Percentiles rank a stretch among this genome's conserved stretches.
Conservation (phyloP, 176 grass and related monocot species). For the Oryza punctata region DNA sequence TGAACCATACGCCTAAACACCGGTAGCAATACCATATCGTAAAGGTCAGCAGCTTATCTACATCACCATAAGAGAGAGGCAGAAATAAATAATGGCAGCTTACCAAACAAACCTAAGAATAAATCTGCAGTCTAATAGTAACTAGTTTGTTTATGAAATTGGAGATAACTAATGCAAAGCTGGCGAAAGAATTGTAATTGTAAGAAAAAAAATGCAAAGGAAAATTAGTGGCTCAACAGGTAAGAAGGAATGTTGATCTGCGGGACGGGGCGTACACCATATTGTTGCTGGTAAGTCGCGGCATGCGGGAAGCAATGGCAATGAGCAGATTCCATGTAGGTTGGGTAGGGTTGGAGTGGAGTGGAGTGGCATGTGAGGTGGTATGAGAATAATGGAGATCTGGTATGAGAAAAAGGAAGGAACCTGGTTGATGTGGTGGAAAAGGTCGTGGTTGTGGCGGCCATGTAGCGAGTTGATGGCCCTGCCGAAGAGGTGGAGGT, state of each 20-base stretch:
- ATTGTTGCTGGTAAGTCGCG: background rate
- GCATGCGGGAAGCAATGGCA: too few species aligned
- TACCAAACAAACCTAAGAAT: background rate
- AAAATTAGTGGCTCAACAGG: background rate
- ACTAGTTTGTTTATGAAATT: background rate
- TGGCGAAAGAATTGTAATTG: background rate
- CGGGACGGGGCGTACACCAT: background rate
- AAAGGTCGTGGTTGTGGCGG: slow-evolving; percentile 44
- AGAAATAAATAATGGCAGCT: background rate
- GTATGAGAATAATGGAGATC: too few species aligned
- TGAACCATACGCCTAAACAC: background rate
- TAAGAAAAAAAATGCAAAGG: background rate
- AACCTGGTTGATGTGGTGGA: slow-evolving; percentile 70
- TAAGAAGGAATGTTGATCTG: background rate
- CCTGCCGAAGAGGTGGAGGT: slow-evolving; percentile 91
- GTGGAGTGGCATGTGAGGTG: background rate
- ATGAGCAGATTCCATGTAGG: background rate
- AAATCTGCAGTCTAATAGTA: background rate
- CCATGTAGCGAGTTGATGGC: slow-evolving; percentile 76
- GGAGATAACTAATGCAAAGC: background rate
- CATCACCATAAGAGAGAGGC: background rate
- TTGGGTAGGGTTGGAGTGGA: too few species aligned
- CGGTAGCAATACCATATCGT: background rate
- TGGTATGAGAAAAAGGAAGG: too few species aligned
- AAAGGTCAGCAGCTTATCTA: background rate